phyloP scores from a whole-genome alignment of 768 basidiomycete genomes.

The Jaapia argillacea region DNA sequence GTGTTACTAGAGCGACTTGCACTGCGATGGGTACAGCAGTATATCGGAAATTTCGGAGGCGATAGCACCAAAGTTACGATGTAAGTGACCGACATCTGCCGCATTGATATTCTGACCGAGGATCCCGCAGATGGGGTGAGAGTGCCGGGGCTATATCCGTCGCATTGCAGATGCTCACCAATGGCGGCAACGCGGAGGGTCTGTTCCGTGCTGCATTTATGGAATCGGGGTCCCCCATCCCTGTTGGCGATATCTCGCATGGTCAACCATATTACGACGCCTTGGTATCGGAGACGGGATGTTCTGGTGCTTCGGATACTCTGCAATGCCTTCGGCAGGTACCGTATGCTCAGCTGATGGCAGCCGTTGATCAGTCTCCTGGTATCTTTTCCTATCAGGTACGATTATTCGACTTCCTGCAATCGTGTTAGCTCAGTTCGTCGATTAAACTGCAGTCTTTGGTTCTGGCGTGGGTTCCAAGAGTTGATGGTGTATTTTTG shows the following conservation, averaged over 20 bases:
- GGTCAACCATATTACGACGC: slow-evolving; percentile 30
- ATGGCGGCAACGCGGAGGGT: slow-evolving; percentile 25
- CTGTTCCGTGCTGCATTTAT: slow-evolving; percentile 36
- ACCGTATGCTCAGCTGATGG: slow-evolving; percentile 19
- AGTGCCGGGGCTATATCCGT: slow-evolving; percentile 44
- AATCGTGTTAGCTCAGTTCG: neutral
- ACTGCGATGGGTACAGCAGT: slow-evolving; percentile 31
- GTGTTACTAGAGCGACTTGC: slow-evolving; percentile 23
- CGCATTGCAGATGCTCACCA: slow-evolving; percentile 30
- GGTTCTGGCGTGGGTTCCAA: slow-evolving; percentile 24
- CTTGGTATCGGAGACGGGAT: slow-evolving; percentile 28
- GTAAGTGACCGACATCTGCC: slow-evolving; percentile 12
- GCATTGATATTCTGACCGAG: neutral
- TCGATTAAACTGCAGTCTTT: slow-evolving; percentile 10
- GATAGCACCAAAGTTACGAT: slow-evolving; percentile 36
- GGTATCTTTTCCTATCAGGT: slow-evolving; percentile 23
- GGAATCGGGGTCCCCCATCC: slow-evolving; percentile 30
- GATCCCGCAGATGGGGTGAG: slow-evolving; percentile 32
- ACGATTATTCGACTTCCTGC: neutral
- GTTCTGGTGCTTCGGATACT: slow-evolving; percentile 22
- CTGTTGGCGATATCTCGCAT: slow-evolving; percentile 18
- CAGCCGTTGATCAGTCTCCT: slow-evolving; percentile 23
- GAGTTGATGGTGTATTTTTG: slow-evolving; percentile 30
- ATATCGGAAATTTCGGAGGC: slow-evolving; percentile 33
- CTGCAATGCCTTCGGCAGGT: slow-evolving; percentile 32